Base-by-base conservation (phyloP, 805 yeast species). In the Cyberlindnera euphorbiae region DNA sequence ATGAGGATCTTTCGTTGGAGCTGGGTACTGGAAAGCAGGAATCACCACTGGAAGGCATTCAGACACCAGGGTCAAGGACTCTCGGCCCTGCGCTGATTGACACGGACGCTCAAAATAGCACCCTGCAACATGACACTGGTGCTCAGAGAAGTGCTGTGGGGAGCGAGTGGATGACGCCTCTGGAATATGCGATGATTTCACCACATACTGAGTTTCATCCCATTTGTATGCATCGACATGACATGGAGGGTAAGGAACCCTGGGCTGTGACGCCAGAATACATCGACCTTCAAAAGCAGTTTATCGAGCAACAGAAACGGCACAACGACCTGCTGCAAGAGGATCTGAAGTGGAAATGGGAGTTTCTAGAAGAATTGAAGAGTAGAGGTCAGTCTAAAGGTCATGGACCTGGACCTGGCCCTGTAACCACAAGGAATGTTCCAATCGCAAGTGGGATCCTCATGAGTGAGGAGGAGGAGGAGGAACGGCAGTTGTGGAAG, bases 271-370 rank as follows among this genome's bases (percentile, higher is more conserved):
- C 9, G 26, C 9, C 7, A 12, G 9, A 8, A 12, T 24, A 24
- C n/a, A n/a, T n/a, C n/a, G 13, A 30, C 8, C 7, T 33, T 3
- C 34, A 33, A 6, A 19, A 22, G 27, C 32, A 38, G 8, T 11
- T 35, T 14, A 14, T 41, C 14, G 32, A 26, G n/a, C 18, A 28
- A 6, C 42, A 38, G 14, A 32, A 17, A 25, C 16, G 42, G 17
- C 39, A 32, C 4, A 16, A 38, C 15, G 37, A 21, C 5, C 35
- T 42, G 8, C 10, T 41, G 37, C 36, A 38, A 24, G 22, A 39
- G 21, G 46, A 44, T 8, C n/a, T 41, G 9, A 25, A 26, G 16
- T 28, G 44, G 36, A 39, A 41, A n/a, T 22, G 29, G 24, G 39
- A 41, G 23, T 26, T 38, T 4, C 15, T 42, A 18, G 21, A 15